Base-by-base conservation (phyloP, 129 eudicot species). In the Calendula officinalis region DNA sequence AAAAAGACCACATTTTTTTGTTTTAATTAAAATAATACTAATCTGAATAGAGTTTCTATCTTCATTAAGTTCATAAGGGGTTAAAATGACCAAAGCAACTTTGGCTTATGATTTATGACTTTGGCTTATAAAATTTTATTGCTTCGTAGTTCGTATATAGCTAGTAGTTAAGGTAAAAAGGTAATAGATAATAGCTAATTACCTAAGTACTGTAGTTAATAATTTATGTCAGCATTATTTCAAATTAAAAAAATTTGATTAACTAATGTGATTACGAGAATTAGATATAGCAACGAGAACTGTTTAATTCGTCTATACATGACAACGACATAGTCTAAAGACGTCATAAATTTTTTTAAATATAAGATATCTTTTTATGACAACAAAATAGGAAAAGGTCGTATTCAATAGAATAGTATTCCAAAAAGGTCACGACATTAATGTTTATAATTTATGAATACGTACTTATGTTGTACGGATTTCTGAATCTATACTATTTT, bases 21-120 rank as follows among this genome's bases (percentile, higher is more conserved):
- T 22, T 22, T 22, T 22, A 22, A 22, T 22, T 0, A 22, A 22
- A 22, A 22, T 22, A 22, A 22, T 22, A 22, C 30, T 22, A 22
- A 1, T 22, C 30, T 22, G 30, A 22, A 22, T 22, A 22, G 30
- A 22, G 30, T 22, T 22, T 6, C 45, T 58, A 27, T 43, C 4
- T 61, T 45, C 36, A n/a, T 7, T 52, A 22, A 41, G 6, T 54
- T 56, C 6, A 22, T 0, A 46, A 27, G 54, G 60, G 77, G 45
- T 34, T 27, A 15, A 46, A 56, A 14, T 65, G 30, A 56, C 49
- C 8, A 6, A 16, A 73, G 56, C 42, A 10, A 13, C 3, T 42
- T 38, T 59, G 77, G 65, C 30, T 22, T 22, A 22, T 22, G n/a
- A n/a, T n/a, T n/a, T n/a, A n/a, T n/a, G n/a, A 13, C 3, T 42